A percentile compares a stretch with the other conserved stretches of the same genome.
These are phyloP conservation scores for Akanthomyces uredinophilus DNA, from an alignment of 2,329 filamentous ascomycete genomes.

Conservation along the genomic window DNA sequence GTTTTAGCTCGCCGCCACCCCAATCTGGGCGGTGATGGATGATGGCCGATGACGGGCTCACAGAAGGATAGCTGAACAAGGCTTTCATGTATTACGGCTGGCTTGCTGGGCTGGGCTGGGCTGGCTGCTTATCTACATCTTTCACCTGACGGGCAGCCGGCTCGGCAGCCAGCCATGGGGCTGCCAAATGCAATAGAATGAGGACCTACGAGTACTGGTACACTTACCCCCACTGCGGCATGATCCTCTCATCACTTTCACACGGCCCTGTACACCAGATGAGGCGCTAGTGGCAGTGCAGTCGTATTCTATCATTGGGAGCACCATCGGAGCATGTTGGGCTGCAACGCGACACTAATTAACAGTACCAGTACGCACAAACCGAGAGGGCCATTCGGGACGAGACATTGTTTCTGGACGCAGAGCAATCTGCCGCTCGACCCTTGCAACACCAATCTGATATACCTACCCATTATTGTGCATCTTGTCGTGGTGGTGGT, in stretches of 20 bases:
- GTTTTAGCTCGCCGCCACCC: constrained; percentile 1
- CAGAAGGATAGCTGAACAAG: background rate
- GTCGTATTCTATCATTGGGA: background rate
- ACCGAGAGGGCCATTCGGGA: background rate
- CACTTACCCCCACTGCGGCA: no score
- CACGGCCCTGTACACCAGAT: background rate
- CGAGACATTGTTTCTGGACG: background rate
- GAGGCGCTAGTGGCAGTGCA: background rate
- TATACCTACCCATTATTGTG: background rate
- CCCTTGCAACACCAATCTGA: background rate
- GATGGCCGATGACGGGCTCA: background rate
- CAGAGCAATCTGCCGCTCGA: background rate
- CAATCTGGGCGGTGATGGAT: background rate
- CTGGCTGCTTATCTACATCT: background rate
- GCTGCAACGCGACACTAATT: constrained; percentile 1
- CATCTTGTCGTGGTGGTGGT: background rate
- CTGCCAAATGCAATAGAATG: background rate
- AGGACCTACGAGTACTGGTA: no score
- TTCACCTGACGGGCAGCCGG: background rate
- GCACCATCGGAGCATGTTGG: constrained; percentile 1
- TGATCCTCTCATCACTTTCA: background rate
- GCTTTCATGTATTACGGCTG: background rate
- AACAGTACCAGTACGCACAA: no score
- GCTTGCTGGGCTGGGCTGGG: background rate
- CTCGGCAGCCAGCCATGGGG: background rate